Evolutionary conservation across 2,329 filamentous ascomycete genomes (phyloP), one percentile per base, ranked within the genome.

Genomic region (Acrocalymma vagum): DNA sequence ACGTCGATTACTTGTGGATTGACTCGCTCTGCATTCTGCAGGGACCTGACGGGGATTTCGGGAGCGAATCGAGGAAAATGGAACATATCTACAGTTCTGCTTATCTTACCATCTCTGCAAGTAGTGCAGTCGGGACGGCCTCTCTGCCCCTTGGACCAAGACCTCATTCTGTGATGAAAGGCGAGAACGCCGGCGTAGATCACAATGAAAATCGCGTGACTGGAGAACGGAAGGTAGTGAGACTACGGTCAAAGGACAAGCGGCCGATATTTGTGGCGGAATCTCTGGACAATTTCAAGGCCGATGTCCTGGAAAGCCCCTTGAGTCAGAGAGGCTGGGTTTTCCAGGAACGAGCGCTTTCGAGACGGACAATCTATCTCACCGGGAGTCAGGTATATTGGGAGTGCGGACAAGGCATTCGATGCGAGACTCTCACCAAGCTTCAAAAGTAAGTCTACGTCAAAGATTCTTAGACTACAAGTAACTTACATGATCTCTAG

Each of bases 261-360:
- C 36, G 31, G 8, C 42, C 37, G 1, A 37, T 52, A 21, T 58
- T 46, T n/a, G n/a, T 58, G 1, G 56, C 49, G 17, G 11, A 53
- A 16, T 33, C 20, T 1, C 53, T 59, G 13, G 60, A 63, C 21
- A 34, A 57, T 11, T 65, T 62, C 35, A 44, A 46, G 3, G 9
- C 31, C 4, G 42, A 65, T 29, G 60, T 66, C 0, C 32, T 53
- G 6, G 14, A 43, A 8, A 51, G 42, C 1, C 14, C 25, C 0
- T 37, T 63, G 2, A 64, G 56, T 22, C 33, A 40, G 7, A 45
- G 63, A 1, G 63, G 48, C 1, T 67, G 60, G 63, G 58, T 65
- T 1, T 38, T 62, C 2, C 60, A 66, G 31, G 63, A 66, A 29
- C 45, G 51, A 10, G 59, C 51, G 2, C 29, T 67, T 2, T 51